Conservation (phyloP, 2,329 filamentous ascomycete species). For the Exophiala phaeomuriformis region DNA sequence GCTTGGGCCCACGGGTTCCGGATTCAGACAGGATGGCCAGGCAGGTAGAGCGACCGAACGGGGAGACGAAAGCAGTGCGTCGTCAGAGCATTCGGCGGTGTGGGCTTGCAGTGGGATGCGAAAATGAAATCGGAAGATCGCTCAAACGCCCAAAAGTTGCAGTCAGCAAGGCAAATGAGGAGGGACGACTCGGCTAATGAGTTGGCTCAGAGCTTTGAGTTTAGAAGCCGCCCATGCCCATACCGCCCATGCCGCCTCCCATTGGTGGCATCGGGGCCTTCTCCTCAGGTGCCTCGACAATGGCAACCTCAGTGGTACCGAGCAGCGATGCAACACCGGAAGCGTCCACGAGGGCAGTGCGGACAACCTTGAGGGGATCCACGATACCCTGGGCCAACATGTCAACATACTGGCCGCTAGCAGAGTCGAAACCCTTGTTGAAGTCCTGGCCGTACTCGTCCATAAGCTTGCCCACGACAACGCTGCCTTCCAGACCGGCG, state of each 20-base stretch:
- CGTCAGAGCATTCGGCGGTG: too few species aligned
- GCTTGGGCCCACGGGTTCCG: too few species aligned
- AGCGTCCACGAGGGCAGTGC: conserved; percentile 88
- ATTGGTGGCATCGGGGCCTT: conserved; percentile 57
- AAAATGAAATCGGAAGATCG: conserved; percentile 9
- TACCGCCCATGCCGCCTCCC: conserved; percentile 53
- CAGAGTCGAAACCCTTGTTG: conserved; percentile 96
- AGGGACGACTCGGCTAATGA: background rate
- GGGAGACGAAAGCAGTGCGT: too few species aligned
- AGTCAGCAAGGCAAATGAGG: conserved; percentile 1
- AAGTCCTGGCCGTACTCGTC: conserved; percentile 89
- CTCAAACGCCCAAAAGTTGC: conserved; percentile 21
- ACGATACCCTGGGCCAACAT: conserved; percentile 97
- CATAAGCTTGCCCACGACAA: conserved; percentile 95
- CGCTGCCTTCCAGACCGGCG: conserved; percentile 88
- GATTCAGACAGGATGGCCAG: too few species aligned
- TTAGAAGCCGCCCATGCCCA: conserved; percentile 25
- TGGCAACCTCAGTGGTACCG: conserved; percentile 95
- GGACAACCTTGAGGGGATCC: conserved; percentile 98
- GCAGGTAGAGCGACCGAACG: too few species aligned
- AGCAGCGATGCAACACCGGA: conserved; percentile 94
- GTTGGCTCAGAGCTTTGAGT: background rate
- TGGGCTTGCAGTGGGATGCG: background rate
- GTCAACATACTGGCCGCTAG: conserved; percentile 96
- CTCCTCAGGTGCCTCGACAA: conserved; percentile 91